Evolutionary conservation across 2,329 filamentous ascomycete genomes (phyloP), one percentile per base, ranked within the genome.

Genomic region (Fusarium austroafricanum): DNA sequence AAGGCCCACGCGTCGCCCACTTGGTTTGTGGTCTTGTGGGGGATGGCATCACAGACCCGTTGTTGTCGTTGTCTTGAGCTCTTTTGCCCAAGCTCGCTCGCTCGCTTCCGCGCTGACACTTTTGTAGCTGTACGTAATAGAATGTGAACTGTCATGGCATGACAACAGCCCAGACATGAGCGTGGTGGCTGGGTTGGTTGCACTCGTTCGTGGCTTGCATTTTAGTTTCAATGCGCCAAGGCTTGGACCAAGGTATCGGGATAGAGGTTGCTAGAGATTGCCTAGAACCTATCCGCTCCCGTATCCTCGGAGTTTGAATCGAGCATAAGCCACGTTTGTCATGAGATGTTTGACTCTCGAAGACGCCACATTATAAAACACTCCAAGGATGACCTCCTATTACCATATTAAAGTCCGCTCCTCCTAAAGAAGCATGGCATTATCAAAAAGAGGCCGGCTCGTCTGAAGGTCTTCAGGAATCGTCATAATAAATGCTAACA

Each of bases 21-120:
- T 46, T 57, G n/a, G 39, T 31, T 15, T 57, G 43, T 43, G 29
- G 47, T 60, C 20, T n/a, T 39, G 55, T 55, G 23, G 39, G 52
- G 33, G 38, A 35, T 40, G 43, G 29, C 50, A 55, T 55, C 40
- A 39, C 38, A 45, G 38, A 35, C 44, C 33, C 35, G 33, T 29
- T 35, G 47, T 44, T 17, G 55, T 40, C 44, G 21, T 39, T 33
- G n/a, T 37, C 21, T 51, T 44, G 53, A 58, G 39, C 53, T 58
- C 44, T 47, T 50, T 38, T 38, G 15, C 26, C 21, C 35, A 18
- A 20, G 42, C 29, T 45, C 14, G 21, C 21, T 23, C 21, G 33
- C 26, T 57, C 20, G 44, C 44, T 49, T 38, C 37, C 26, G 43
- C 15, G 52, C 37, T 38, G 56, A 57, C 56, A 42, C 38, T 20